Evolutionary conservation across 805 yeast species (phyloP), one percentile per base, ranked within the genome.

Genomic region (Komagataella mondaviorum): DNA sequence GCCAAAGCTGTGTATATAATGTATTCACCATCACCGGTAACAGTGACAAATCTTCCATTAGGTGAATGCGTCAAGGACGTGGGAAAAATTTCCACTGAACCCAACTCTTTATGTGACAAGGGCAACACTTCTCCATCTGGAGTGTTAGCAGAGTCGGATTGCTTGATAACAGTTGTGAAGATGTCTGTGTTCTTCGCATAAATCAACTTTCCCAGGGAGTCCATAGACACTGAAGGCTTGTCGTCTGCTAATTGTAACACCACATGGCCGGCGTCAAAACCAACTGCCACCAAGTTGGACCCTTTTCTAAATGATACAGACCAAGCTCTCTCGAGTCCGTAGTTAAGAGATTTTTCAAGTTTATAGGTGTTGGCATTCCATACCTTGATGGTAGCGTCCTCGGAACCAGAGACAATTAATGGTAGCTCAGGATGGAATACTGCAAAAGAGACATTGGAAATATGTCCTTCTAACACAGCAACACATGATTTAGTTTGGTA

Each of bases 371-470:
- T 85, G 20, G 97, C 76, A 66, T 88, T 91, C 99, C 99, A 93
- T 61, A 93, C 77, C 64, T 90, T 88, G 58, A 93, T 75, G 7
- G 96, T 84, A 51, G 95, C 88, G 70, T 93, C 99, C 70, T 93
- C 99, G 50, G 96, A 85, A 57, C 99, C 99, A 3, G 97, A 88
- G 48, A 93, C 77, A 56, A 93, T 90, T 57, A 91, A 71, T 20
- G 99, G 99, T 62, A 93, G 75, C 62, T 91, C 95, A n/a, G 96
- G 96, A 67, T 93, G 99, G 83, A 90, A 93, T 43, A 90, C 80
- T 6, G 99, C 99, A 71, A 89, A 93, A 23, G 96, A 88, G 46
- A 93, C 99, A 65, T 93, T 93, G 47, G 95, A 79, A 58, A 88
- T 73, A 64, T 93, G 99, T 43, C 97, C 99, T 63, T 85, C 95